Base-by-base conservation (phyloP, 192 early-diverging fungal genomes). In the Entrophospora sp. region DNA sequence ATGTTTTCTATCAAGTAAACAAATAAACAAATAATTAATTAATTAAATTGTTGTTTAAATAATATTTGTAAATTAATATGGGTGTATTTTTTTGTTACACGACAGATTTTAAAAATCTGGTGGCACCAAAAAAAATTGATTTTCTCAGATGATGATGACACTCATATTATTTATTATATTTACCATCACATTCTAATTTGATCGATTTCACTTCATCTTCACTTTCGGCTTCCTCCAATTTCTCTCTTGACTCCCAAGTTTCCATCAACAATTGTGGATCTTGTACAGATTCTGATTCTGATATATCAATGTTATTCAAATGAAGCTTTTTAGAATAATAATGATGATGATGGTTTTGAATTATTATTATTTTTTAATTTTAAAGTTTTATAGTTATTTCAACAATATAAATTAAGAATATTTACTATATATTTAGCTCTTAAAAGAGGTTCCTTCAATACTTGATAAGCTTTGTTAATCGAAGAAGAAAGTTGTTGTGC, bases 381-480 rank as follows among this genome's bases (percentile, higher is more conserved):
- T n/a, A n/a, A n/a, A n/a, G n/a, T n/a, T n/a, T n/a, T n/a, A n/a
- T n/a, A n/a, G n/a, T n/a, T n/a, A n/a, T n/a, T n/a, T n/a, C n/a
- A n/a, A n/a, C n/a, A n/a, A n/a, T n/a, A n/a, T n/a, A n/a, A n/a
- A n/a, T n/a, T n/a, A n/a, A n/a, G n/a, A n/a, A n/a, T n/a, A n/a
- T n/a, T n/a, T 64, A 64, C 62, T 62, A 96, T 76, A 40, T 96
- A 96, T 43, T 85, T 79, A 9, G 93, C 91, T 9, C 93, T 80
- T 12, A 73, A 61, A n/a, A 96, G 78, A 4, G 91, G 93, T 30
- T 92, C 85, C 32, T 81, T 71, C 22, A 96, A 74, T 16, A 85
- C 85, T 22, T 91, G 74, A 59, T 92, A 93, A 10, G 88, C 93
- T 65, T 94, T 90, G 81, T 96, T 96, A 44, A 91, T 82, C 64